phyloP scores from a whole-genome alignment of 2,329 filamentous ascomycete species.

The Zasmidium cellare region DNA sequence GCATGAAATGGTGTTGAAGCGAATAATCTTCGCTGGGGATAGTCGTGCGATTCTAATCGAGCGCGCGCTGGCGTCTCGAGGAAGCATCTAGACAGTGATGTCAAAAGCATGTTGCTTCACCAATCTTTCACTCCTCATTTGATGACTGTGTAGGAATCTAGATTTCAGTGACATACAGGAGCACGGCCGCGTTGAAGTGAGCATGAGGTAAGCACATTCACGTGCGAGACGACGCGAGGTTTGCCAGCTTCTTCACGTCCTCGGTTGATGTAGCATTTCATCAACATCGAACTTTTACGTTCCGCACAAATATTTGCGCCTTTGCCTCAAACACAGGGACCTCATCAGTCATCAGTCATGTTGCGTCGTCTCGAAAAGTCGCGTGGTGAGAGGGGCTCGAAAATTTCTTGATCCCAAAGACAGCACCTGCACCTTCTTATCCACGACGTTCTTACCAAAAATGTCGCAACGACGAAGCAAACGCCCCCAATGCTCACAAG shows the following conservation, averaged over 20 bases:
- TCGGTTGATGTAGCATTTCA: no score
- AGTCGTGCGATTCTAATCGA: conserved; percentile 25
- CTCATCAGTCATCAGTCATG: no score
- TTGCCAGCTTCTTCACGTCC: no score
- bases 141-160: no score
- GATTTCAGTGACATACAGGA: no score
- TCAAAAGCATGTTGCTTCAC: conserved; percentile 11
- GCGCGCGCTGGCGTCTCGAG: conserved; percentile 17
- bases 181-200: no score
- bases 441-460: background rate
- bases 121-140: background rate
- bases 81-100: conserved; percentile 25
- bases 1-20: conserved; percentile 28
- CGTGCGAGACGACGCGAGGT: no score
- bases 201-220: no score
- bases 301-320: no score
- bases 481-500: conserved; percentile 28
- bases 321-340: no score
- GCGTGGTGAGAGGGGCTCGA: background rate
- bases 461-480: conserved; percentile 26
- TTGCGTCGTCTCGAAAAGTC: no score
- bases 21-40: conserved; percentile 25
- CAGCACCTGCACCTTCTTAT: background rate
- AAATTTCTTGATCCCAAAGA: background rate
- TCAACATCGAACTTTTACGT: no score